Percentiles rank a stretch among this genome's conserved stretches.
Evolutionary conservation across 305 asterid genomes (phyloP).

Genomic region (Salvia sclarea): DNA sequence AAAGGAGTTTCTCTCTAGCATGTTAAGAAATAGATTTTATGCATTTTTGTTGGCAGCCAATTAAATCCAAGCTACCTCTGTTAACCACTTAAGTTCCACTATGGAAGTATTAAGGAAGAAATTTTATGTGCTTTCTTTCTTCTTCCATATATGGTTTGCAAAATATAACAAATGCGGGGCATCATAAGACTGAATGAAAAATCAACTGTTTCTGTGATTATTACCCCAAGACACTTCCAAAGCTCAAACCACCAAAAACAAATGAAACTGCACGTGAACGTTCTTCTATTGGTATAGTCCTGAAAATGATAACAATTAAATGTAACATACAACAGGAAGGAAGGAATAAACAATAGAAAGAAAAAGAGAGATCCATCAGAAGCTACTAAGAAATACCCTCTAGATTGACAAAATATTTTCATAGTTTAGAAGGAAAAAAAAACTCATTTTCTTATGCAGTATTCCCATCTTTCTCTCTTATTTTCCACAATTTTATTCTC

Average conservation of each 20-base stretch:
- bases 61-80: neutral
- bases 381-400: too few species aligned
- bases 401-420: neutral
- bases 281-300: constrained; percentile 88
- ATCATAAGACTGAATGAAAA: constrained; percentile 18
- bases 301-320: constrained; percentile 40
- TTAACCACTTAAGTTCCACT: neutral
- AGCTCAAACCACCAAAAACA: constrained; percentile 96
- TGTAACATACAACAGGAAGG: constrained; percentile 14
- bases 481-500: neutral
- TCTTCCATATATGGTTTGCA: constrained; percentile 12
- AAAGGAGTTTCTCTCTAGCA: constrained; percentile 3
- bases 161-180: constrained; percentile 16
- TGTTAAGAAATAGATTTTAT: neutral
- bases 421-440: neutral
- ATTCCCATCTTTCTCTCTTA: constrained; percentile 12
- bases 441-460: too few species aligned
- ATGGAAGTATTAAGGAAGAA: neutral
- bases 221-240: constrained; percentile 97
- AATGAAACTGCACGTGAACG: constrained; percentile 97
- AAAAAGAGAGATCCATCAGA: neutral
- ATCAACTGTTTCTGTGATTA: constrained; percentile 19
- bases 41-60: neutral
- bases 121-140: neutral
- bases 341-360: neutral